phyloP scores from a whole-genome alignment of 1,139 yeast species.

The Hemisphaericaspora lyxosophila region DNA sequence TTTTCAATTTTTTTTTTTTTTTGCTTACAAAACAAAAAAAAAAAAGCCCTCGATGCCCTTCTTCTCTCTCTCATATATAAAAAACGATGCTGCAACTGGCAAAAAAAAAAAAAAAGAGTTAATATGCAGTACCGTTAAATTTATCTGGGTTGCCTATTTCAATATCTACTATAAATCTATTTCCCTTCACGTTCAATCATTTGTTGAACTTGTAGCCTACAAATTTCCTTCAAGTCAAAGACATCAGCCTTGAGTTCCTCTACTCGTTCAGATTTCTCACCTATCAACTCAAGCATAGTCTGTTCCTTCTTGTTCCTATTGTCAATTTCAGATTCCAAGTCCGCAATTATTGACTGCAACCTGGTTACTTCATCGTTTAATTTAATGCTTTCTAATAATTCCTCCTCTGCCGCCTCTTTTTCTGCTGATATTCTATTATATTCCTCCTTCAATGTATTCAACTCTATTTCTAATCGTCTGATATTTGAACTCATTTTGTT shows the following conservation, averaged over 20 bases:
- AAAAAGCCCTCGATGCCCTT: constrained; percentile 4
- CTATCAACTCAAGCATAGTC: constrained; percentile 71
- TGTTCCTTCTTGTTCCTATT: constrained; percentile 48
- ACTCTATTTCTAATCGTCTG: constrained; percentile 76
- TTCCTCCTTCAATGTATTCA: constrained; percentile 65
- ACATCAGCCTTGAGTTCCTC: constrained; percentile 89
- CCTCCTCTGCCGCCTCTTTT: constrained; percentile 67
- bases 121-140: constrained; percentile 2
- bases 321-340: constrained; percentile 36
- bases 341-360: constrained; percentile 35
- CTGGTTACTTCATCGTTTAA: constrained; percentile 50
- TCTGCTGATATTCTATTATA: constrained; percentile 52
- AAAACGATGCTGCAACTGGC: too few species aligned
- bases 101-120: too few species aligned
- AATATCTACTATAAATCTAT: neutral
- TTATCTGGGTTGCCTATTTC: neutral
- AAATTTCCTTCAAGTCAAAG: constrained; percentile 78
- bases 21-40: too few species aligned
- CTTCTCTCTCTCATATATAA: too few species aligned
- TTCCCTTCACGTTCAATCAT: constrained; percentile 64
- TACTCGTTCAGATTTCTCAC: constrained; percentile 85
- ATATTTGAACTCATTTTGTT: constrained; percentile 74
- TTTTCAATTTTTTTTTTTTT: constrained; percentile 3
- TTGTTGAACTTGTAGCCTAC: constrained; percentile 82
- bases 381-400: constrained; percentile 47